Evolutionary conservation across 495 filamentous ascomycete species (phyloP).

Genomic region (Annulohypoxylon bovei): DNA sequence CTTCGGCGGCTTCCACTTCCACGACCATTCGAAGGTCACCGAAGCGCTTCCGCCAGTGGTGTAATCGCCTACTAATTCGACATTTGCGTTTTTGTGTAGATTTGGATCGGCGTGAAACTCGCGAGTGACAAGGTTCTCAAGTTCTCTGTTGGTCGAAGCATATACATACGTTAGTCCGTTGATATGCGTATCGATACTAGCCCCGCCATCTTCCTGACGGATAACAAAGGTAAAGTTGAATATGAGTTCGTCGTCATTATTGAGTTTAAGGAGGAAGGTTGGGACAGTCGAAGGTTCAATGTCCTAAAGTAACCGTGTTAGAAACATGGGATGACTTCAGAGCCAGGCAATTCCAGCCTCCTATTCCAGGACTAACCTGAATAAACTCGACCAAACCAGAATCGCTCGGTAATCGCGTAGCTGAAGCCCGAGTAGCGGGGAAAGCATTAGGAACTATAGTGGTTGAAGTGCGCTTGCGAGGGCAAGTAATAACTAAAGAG

Average conservation of each 20-base stretch:
- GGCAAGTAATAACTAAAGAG: constrained; percentile 79
- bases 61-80: constrained; percentile 89
- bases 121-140: constrained; percentile 91
- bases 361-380: constrained; percentile 68
- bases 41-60: constrained; percentile 80
- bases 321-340: constrained; percentile 12
- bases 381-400: constrained; percentile 85
- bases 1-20: constrained; percentile 96
- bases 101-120: constrained; percentile 98
- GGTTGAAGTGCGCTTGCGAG: constrained; percentile 75
- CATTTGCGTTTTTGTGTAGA: constrained; percentile 95
- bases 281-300: constrained; percentile 74
- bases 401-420: constrained; percentile 79
- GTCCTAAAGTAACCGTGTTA: constrained; percentile 66
- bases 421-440: constrained; percentile 81
- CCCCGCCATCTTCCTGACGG: constrained; percentile 70
- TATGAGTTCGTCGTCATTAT: constrained; percentile 87
- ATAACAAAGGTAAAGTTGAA: constrained; percentile 94
- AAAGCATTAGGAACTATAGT: constrained; percentile 88
- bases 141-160: constrained; percentile 81
- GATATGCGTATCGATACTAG: constrained; percentile 75
- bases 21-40: constrained; percentile 92
- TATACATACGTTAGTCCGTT: constrained; percentile 93
- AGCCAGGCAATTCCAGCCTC: constrained; percentile 8
- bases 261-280: constrained; percentile 83